These are phyloP conservation scores for Bisporella sp. DNA, from an alignment of 2,329 filamentous ascomycete species.

Conservation along the genomic window DNA sequence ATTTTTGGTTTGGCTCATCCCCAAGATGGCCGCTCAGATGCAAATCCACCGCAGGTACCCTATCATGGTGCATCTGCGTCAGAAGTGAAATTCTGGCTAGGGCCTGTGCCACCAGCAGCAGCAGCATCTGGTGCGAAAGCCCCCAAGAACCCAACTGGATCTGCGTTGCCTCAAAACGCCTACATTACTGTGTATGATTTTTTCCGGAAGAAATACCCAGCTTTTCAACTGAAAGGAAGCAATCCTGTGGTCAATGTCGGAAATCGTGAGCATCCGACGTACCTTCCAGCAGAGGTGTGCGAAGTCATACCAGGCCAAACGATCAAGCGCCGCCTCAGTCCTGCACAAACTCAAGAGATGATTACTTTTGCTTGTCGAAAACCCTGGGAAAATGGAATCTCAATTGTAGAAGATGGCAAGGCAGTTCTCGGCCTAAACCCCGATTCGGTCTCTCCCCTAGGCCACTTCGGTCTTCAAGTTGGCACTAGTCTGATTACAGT, in stretches of 20 bases:
- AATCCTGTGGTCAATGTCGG: conserved; percentile 62
- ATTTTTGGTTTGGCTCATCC: conserved; percentile 38
- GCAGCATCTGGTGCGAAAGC: conserved; percentile 23
- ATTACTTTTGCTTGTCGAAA: conserved; percentile 63
- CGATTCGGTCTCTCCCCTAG: conserved; percentile 21
- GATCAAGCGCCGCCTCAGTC: conserved; percentile 50
- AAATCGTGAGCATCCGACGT: conserved; percentile 46
- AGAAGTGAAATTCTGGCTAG: conserved; percentile 48
- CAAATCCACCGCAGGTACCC: conserved; percentile 29
- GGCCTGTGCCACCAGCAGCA: conserved; percentile 21
- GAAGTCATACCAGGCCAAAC: conserved; percentile 57
- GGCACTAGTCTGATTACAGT: conserved; percentile 58
- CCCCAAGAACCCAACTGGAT: conserved; percentile 21
- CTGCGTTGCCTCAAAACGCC: conserved; percentile 22
- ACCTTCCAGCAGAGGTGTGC: conserved; percentile 62
- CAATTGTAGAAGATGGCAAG: conserved; percentile 53
- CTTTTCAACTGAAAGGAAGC: conserved; percentile 37
- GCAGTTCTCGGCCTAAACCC: conserved; percentile 49
- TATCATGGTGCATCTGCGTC: conserved; percentile 39
- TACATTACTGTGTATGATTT: conserved; percentile 52
- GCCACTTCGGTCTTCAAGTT: conserved; percentile 52
- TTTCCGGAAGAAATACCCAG: conserved; percentile 43
- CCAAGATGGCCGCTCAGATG: conserved; percentile 28
- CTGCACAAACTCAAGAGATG: conserved; percentile 60
- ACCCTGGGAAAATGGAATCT: conserved; percentile 59